These are phyloP conservation scores for Trifolium subterraneum DNA, from an alignment of 306 rosid species.

Conservation along the genomic window DNA sequence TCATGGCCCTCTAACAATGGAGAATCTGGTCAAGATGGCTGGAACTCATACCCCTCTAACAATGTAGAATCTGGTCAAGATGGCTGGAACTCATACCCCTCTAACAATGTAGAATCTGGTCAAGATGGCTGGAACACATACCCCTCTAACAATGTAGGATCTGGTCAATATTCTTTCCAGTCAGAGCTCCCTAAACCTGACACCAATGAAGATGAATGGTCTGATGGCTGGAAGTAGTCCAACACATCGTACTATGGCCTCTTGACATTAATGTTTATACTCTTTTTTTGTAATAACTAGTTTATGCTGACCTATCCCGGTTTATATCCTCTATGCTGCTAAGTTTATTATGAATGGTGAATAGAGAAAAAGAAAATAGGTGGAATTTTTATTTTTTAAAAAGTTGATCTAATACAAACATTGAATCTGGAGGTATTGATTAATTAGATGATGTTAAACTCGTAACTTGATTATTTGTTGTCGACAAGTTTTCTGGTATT, in stretches of 20 bases:
- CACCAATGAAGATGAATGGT: slow-evolving; percentile 75
- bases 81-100: not conserved
- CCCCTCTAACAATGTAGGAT: slow-evolving; percentile 32
- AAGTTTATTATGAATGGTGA: slow-evolving; percentile 1
- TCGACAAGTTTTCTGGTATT: not conserved
- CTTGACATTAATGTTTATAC: not conserved
- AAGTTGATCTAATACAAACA: not conserved
- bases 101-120: slow-evolving; percentile 39
- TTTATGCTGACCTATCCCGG: not conserved
- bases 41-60: not conserved
- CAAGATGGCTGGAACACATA: slow-evolving; percentile 28
- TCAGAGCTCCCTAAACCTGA: slow-evolving; percentile 52
- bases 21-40: slow-evolving; percentile 37
- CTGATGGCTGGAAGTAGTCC: slow-evolving; percentile 77
- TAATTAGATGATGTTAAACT: not conserved
- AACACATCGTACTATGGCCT: not conserved
- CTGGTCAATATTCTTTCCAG: slow-evolving; percentile 41
- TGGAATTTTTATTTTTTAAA: not conserved
- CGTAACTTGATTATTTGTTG: slow-evolving; percentile 5
- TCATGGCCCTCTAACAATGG: not conserved
- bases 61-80: slow-evolving; percentile 39
- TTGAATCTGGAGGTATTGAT: slow-evolving; percentile 1
- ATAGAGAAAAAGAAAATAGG: not conserved
- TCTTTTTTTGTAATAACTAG: not conserved
- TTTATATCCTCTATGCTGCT: not conserved